Conservation (phyloP, 352 stramenopile genomes). For the Globisporangium spinosum region DNA sequence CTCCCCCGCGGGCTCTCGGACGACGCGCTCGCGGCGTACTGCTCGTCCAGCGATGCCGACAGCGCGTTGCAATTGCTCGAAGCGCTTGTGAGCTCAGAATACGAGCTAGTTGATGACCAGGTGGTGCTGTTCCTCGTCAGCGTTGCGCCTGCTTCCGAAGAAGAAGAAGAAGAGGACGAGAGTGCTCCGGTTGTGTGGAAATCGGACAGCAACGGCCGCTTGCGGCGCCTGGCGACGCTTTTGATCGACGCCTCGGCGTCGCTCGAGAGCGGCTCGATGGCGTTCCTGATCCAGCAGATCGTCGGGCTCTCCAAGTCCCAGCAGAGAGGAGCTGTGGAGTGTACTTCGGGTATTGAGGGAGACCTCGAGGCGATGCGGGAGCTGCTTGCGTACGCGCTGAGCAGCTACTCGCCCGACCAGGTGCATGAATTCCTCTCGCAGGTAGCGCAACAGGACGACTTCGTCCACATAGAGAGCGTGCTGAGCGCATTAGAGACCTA, state of each 20-base stretch:
- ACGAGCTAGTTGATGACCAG: slow-evolving; percentile 47
- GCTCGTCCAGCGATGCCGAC: slow-evolving; percentile 31
- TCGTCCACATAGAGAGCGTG: slow-evolving; percentile 32
- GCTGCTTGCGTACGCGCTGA: slow-evolving; percentile 37
- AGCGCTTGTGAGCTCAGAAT: slow-evolving; percentile 28
- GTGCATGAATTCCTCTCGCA: slow-evolving; percentile 46
- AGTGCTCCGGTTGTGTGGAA: neutral
- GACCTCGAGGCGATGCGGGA: slow-evolving; percentile 41
- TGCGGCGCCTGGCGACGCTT: neutral
- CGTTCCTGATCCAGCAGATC: slow-evolving; percentile 48
- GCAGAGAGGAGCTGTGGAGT: slow-evolving; percentile 11
- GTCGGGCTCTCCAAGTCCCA: slow-evolving; percentile 33
- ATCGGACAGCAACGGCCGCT: neutral
- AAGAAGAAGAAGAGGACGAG: neutral
- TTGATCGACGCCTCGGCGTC: slow-evolving; percentile 22
- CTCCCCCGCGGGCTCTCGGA: slow-evolving; percentile 37
- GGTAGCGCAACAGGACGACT: slow-evolving; percentile 35
- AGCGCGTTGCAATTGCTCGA: slow-evolving; percentile 39
- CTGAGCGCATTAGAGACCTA: slow-evolving; percentile 33
- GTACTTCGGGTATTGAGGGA: slow-evolving; percentile 19
- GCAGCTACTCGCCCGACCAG: slow-evolving; percentile 32
- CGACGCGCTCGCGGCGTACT: slow-evolving; percentile 55
- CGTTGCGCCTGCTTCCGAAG: slow-evolving; percentile 18
- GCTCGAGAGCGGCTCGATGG: slow-evolving; percentile 35
- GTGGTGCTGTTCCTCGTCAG: slow-evolving; percentile 62